phyloP scores from a whole-genome alignment of 1,284 basidiomycete genomes.

The Tremellales sp. region DNA sequence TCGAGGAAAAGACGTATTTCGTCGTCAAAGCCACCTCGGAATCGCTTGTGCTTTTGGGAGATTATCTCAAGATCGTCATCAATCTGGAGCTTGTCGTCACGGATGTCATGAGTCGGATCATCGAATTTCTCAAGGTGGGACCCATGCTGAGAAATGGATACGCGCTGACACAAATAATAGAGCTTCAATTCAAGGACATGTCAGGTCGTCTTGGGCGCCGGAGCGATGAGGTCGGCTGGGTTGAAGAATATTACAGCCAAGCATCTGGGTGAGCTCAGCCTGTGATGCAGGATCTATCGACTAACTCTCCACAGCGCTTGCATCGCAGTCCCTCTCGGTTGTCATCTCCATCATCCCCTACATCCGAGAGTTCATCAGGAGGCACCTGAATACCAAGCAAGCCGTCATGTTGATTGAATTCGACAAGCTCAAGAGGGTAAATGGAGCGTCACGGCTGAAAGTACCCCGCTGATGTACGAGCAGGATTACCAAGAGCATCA shows the following conservation, averaged over 20 bases:
- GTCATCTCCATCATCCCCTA: conserved; percentile 96
- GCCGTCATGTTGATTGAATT: conserved; percentile 96
- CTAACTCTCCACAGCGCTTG: conserved; percentile 62
- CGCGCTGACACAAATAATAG: conserved; percentile 24
- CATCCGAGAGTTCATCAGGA: conserved; percentile 85
- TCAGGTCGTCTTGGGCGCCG: conserved; percentile 95
- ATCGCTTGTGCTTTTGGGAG: conserved; percentile 69
- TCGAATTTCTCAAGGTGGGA: conserved; percentile 82
- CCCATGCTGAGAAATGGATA: neutral
- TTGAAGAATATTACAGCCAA: conserved; percentile 98
- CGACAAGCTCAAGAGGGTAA: conserved; percentile 90
- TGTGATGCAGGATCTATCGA: conserved; percentile 3
- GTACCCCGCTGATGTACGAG: neutral
- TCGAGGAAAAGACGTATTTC: conserved; percentile 80
- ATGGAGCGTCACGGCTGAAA: conserved; percentile 24
- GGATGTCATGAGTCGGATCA: conserved; percentile 87
- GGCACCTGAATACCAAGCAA: conserved; percentile 88
- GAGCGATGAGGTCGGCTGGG: conserved; percentile 95
- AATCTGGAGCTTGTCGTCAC: conserved; percentile 85
- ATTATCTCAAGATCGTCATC: conserved; percentile 84
- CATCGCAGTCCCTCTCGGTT: conserved; percentile 90
- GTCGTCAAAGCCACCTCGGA: conserved; percentile 81
- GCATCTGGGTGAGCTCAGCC: conserved; percentile 68
- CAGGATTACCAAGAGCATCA: conserved; percentile 99
- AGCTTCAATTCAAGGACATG: conserved; percentile 98